Conservation (phyloP, 1,139 yeast genomes). For the Yamadazyma kanchanaburiensis region DNA sequence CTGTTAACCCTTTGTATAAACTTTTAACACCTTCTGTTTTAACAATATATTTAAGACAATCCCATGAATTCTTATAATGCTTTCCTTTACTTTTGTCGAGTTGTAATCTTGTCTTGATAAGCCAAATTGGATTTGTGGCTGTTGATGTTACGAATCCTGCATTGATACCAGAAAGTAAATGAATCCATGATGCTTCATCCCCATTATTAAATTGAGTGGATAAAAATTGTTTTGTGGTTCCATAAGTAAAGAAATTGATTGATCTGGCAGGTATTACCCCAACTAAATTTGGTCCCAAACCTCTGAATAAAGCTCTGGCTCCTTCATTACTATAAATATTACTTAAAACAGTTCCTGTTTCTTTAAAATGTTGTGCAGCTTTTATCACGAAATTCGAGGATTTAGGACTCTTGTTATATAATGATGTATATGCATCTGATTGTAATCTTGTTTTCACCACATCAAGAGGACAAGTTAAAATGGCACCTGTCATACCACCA, state of each 20-base stretch:
- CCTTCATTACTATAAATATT: slow-evolving; percentile 79
- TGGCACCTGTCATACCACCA: slow-evolving; percentile 98
- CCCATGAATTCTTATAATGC: slow-evolving; percentile 79
- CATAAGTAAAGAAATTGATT: slow-evolving; percentile 94
- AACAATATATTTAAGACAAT: slow-evolving; percentile 70
- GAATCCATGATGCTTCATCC: slow-evolving; percentile 80
- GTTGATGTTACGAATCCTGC: slow-evolving; percentile 97
- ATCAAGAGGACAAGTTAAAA: slow-evolving; percentile 91
- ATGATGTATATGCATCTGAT: slow-evolving; percentile 64
- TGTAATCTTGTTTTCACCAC: slow-evolving; percentile 95
- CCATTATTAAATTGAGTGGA: slow-evolving; percentile 66
- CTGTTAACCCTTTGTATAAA: slow-evolving; percentile 84
- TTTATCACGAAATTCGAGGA: slow-evolving; percentile 38
- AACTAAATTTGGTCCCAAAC: slow-evolving; percentile 92
- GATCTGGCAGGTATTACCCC: slow-evolving; percentile 99
- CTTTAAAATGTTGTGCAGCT: slow-evolving; percentile 70
- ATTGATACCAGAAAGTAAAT: slow-evolving; percentile 79
- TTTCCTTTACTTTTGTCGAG: slow-evolving; percentile 69
- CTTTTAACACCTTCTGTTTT: slow-evolving; percentile 77
- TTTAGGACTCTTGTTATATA: slow-evolving; percentile 41
- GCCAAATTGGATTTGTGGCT: slow-evolving; percentile 99
- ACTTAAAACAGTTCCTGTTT: slow-evolving; percentile 71
- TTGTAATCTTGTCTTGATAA: slow-evolving; percentile 91
- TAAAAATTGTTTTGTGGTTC: slow-evolving; percentile 77
- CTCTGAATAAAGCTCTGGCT: slow-evolving; percentile 80